Conservation (phyloP, 768 basidiomycete species). For the Megacollybia marginata region DNA sequence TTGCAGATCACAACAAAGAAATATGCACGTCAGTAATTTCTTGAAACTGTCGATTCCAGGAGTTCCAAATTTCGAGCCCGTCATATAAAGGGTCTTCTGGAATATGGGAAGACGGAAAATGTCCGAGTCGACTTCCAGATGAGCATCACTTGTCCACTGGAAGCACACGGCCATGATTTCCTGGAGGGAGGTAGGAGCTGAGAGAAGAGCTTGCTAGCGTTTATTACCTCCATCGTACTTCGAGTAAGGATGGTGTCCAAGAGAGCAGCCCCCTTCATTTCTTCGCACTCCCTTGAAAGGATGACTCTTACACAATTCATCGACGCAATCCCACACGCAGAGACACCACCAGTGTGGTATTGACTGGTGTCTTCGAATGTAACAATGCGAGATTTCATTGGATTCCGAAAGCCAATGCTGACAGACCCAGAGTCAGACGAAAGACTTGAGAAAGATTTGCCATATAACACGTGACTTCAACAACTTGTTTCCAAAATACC, state of each 20-base stretch:
- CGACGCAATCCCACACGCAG: conserved; percentile 62
- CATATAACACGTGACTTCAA: no score
- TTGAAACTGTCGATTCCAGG: conserved; percentile 32
- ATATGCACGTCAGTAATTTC: conserved; percentile 20
- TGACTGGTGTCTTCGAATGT: conserved; percentile 49
- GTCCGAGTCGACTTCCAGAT: conserved; percentile 48
- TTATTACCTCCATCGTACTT: conserved; percentile 7
- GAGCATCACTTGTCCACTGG: conserved; percentile 43
- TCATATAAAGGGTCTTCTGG: conserved; percentile 26
- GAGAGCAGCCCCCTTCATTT: conserved; percentile 19
- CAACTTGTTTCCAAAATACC: no score
- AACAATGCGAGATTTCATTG: conserved; percentile 10
- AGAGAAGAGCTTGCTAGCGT: neutral
- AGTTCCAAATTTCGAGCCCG: conserved; percentile 26
- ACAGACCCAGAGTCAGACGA: no score
- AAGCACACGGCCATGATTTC: conserved; percentile 51
- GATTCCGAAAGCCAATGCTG: no score
- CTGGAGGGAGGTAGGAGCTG: conserved; percentile 21
- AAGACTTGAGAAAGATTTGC: no score
- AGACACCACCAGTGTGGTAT: conserved; percentile 37
- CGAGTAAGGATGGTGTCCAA: conserved; percentile 20
- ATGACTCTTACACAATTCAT: conserved; percentile 54
- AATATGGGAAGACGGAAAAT: conserved; percentile 45
- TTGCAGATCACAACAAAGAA: neutral
- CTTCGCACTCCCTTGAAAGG: conserved; percentile 28